phyloP scores from a whole-genome alignment of 108 stramenopile genomes.

The Thalassiosira profunda region DNA sequence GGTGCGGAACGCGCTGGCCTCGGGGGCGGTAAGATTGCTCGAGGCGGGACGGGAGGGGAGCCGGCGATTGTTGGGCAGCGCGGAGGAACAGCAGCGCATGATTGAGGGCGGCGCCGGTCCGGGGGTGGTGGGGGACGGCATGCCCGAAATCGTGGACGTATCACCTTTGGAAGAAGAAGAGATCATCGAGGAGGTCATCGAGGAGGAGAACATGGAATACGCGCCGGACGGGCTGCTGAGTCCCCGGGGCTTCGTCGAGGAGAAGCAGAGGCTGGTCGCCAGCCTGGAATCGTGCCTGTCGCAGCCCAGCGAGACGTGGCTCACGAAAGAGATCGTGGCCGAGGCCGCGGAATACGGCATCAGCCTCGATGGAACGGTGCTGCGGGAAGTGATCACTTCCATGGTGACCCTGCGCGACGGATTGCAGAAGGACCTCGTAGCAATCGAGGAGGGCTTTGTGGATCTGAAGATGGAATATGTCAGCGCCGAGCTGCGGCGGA shows the following conservation, averaged over 20 bases:
- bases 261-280: slow-evolving; percentile 41
- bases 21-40: slow-evolving; percentile 52
- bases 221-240: slow-evolving; percentile 46
- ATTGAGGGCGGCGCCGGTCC: slow-evolving; percentile 17
- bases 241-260: slow-evolving; percentile 41
- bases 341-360: slow-evolving; percentile 34
- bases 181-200: slow-evolving; percentile 43
- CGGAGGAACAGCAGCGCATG: slow-evolving; percentile 26
- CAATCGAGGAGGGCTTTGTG: slow-evolving; percentile 25
- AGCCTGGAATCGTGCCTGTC: slow-evolving; percentile 56
- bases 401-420: slow-evolving; percentile 63
- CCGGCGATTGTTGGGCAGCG: slow-evolving; percentile 23
- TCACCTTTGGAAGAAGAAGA: slow-evolving; percentile 30
- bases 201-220: slow-evolving; percentile 51
- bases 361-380: slow-evolving; percentile 31
- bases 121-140: neutral
- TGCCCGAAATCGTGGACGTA: slow-evolving; percentile 22
- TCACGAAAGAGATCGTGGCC: slow-evolving; percentile 44
- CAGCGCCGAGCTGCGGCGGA: slow-evolving; percentile 27
- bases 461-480: slow-evolving; percentile 42
- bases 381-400: slow-evolving; percentile 54
- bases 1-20: slow-evolving; percentile 58
- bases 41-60: slow-evolving; percentile 41
- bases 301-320: slow-evolving; percentile 65
- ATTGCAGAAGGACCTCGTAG: slow-evolving; percentile 41